A percentile compares a stretch with the other conserved stretches of the same genome.
Evolutionary conservation across 306 rosid species (phyloP).

Genomic region (Sindora glabra): DNA sequence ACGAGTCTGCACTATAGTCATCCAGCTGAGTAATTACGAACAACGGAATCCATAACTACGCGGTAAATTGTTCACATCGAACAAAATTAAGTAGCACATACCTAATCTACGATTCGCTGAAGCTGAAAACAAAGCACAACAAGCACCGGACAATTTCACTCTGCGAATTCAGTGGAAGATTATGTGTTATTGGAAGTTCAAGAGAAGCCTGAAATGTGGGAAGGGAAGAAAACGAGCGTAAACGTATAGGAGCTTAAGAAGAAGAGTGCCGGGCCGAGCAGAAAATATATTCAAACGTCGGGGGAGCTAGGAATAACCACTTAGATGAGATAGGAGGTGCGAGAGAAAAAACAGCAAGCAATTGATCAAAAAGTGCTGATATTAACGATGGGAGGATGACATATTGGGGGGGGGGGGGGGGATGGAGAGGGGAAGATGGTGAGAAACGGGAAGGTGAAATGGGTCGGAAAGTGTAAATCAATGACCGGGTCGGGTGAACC

Average conservation of each 20-base stretch:
- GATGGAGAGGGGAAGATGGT: too few relatives aligned
- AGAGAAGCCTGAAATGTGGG: neutral
- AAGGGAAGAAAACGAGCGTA: neutral
- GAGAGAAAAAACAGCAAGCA: too few relatives aligned
- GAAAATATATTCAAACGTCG: neutral
- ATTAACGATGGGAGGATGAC: too few relatives aligned
- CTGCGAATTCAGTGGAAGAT: neutral
- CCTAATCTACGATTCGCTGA: conserved; percentile 4
- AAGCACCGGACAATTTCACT: neutral
- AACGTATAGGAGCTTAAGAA: neutral
- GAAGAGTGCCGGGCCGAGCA: neutral
- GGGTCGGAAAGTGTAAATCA: too few relatives aligned
- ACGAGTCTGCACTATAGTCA: conserved; percentile 14
- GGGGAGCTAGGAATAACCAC: neutral
- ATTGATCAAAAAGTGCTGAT: too few relatives aligned
- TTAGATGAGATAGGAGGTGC: neutral
- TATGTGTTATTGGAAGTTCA: neutral
- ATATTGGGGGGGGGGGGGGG: too few relatives aligned
- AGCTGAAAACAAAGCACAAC: neutral
- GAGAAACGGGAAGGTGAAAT: too few relatives aligned
- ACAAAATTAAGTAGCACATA: neutral
- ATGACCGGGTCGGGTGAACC: neutral
- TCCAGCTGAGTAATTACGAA: neutral
- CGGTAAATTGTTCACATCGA: neutral
- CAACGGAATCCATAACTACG: neutral